Conservation (phyloP, 306 rosid species). For the apple (Malus domestica) region ASM211411v1 NC_041804.1:9493501-9494000, state of each 20-base stretch:
- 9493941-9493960: background rate
- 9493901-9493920: background rate
- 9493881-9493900: background rate
- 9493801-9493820: background rate
- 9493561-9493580: constrained; percentile 1
- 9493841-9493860: background rate
- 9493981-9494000: background rate
- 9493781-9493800: constrained; percentile 4
- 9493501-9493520: too few relatives aligned
- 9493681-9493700: background rate
- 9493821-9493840: background rate
- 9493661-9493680: background rate
- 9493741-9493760: background rate
- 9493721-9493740: background rate
- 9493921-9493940: too few relatives aligned
- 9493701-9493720: background rate
- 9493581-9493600: background rate
- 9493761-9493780: constrained; percentile 11
- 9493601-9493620: background rate
- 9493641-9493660: background rate
- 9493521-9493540: too few relatives aligned
- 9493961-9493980: background rate
- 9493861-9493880: background rate
- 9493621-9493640: background rate
- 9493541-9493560: too few relatives aligned